These are phyloP conservation scores for Arachis stenosperma DNA, from an alignment of 306 rosid genomes.

Conservation along the genomic window DNA sequence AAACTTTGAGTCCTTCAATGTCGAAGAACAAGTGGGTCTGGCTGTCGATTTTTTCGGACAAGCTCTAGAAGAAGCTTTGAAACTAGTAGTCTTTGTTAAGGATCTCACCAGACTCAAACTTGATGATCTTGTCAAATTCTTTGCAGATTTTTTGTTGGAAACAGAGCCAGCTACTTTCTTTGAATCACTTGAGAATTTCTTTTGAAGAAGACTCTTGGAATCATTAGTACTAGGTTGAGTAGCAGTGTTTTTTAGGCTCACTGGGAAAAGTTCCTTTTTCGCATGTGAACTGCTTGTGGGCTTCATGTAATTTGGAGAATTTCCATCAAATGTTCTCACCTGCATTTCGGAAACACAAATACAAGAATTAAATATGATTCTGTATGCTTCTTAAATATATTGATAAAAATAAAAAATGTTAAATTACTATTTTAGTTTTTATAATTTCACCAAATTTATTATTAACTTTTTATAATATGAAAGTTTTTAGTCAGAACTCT, in stretches of 20 bases:
- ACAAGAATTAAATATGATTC: too few relatives aligned
- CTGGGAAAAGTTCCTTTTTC: conserved; percentile 71
- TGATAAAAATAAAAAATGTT: too few relatives aligned
- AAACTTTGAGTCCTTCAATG: conserved; percentile 76
- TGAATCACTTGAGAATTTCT: conserved; percentile 44
- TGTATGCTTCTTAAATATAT: too few relatives aligned
- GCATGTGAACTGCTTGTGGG: conserved; percentile 91
- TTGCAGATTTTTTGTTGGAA: conserved; percentile 51
- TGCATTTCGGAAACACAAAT: too few relatives aligned
- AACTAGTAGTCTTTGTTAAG: conserved; percentile 71
- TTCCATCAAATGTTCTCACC: conserved; percentile 40
- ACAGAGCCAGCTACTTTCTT: conserved; percentile 34
- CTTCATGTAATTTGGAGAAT: conserved; percentile 92
- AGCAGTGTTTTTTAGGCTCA: conserved; percentile 46
- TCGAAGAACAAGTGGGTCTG: conserved; percentile 87
- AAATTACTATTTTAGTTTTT: too few relatives aligned
- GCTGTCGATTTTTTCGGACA: conserved; percentile 58
- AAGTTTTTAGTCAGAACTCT: too few relatives aligned
- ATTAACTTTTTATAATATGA: too few relatives aligned
- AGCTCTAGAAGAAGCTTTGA: conserved; percentile 65
- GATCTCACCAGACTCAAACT: conserved; percentile 68
- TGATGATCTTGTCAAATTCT: conserved; percentile 49
- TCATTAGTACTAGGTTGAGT: conserved; percentile 49
- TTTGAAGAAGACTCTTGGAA: conserved; percentile 38
- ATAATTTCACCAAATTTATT: too few relatives aligned